Evolutionary conservation across 345 rosid genomes (phyloP), one percentile per base, ranked within the genome.

Genomic region (Moringa oleifera): DNA sequence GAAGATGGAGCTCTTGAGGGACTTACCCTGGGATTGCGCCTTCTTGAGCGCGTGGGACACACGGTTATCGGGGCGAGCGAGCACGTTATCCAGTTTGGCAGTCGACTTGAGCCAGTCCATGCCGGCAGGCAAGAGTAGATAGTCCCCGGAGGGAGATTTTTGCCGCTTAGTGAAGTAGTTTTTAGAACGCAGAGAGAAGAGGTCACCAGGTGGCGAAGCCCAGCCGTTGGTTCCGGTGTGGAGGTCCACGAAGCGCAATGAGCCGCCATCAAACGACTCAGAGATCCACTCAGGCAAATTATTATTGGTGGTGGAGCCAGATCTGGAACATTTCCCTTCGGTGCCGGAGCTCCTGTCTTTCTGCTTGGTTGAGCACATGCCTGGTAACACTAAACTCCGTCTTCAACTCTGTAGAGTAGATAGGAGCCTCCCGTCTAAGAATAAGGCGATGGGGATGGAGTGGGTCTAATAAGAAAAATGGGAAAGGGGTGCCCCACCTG

Each of bases 131-230:
- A 80, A 69, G 77, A 93, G 87, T 17, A 87, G 77, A 76, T 83
- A 93, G 37, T 78, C 86, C 22, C 93, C 91, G 64, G 88, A 57
- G 31, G 94, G 93, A 0, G 83, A 66, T 74, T 92, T 89, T 16
- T 73, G 85, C 23, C 86, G 75, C 55, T 68, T 85, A 13, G 80
- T 61, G 15, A 92, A 69, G 70, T 82, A 92, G 47, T 72, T 71
- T 22, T 56, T 45, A 37, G 95, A 80, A 47, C 98, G 95, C 68
- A 92, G 84, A 51, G 74, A 71, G 83, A 92, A 92, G 3, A 86
- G 73, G 18, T 86, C 77, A 17, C 96, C 95, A 6, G 97, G 95
- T 11, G 98, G 97, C 8, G 98, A 85, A 18, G 98, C 91, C 98
- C 96, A 92, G 50, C 98, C 98, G 66, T 92, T 80, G 45, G 64